Conservation (phyloP, 805 yeast genomes). For the Yamadazyma endophytica region DNA sequence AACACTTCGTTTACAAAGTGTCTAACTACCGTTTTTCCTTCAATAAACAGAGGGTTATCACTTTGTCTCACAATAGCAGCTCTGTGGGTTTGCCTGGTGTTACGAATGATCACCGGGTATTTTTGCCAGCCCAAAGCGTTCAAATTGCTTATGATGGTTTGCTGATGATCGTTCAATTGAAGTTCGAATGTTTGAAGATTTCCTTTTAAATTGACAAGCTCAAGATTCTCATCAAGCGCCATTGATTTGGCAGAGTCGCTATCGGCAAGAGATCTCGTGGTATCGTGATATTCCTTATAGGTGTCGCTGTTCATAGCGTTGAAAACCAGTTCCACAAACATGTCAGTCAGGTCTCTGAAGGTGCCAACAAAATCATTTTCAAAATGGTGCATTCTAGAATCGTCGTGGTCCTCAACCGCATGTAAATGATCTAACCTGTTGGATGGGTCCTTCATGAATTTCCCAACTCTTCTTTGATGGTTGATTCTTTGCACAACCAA, state of each 20-base stretch:
- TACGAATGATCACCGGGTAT: slow-evolving; percentile 63
- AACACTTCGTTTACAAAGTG: slow-evolving; percentile 54
- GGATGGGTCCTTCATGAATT: slow-evolving; percentile 23
- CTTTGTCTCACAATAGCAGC: slow-evolving; percentile 74
- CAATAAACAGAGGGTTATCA: slow-evolving; percentile 48
- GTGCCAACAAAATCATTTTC: slow-evolving; percentile 20
- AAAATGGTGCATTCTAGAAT: slow-evolving; percentile 4
- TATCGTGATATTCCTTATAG: slow-evolving; percentile 9
- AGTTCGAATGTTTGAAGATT: slow-evolving; percentile 25
- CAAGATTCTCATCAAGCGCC: too few relatives aligned
- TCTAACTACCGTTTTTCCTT: slow-evolving; percentile 63
- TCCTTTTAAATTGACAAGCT: slow-evolving; percentile 14
- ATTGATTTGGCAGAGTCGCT: slow-evolving; percentile 5
- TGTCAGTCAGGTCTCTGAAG: slow-evolving; percentile 59
- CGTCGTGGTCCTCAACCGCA: slow-evolving; percentile 5
- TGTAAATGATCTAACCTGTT: slow-evolving; percentile 26
- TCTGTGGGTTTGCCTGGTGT: slow-evolving; percentile 70
- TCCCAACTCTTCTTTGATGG: slow-evolving; percentile 22
- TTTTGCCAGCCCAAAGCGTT: slow-evolving; percentile 65
- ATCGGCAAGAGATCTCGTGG: slow-evolving; percentile 1
- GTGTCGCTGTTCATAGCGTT: slow-evolving; percentile 48
- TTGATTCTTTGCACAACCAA: slow-evolving; percentile 34
- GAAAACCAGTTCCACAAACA: slow-evolving; percentile 59
- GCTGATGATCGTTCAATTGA: slow-evolving; percentile 41
- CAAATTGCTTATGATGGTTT: slow-evolving; percentile 49